Percentiles rank a stretch among this genome's conserved stretches.
Evolutionary conservation across 2,329 filamentous ascomycete species (phyloP).

Genomic region (Claviceps sp.): DNA sequence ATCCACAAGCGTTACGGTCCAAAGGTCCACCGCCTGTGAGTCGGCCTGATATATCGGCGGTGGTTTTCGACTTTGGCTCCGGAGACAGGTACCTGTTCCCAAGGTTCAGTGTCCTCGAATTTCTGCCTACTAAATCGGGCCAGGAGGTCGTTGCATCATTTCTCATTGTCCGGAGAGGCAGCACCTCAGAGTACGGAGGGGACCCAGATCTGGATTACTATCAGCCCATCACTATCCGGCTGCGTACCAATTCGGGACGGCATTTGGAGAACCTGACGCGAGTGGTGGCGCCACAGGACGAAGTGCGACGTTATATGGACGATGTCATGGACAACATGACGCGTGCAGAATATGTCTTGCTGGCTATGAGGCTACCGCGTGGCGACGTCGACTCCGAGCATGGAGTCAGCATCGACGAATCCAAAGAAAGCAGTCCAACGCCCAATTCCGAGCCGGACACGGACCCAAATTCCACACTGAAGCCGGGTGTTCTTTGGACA

Average conservation of each 20-base stretch:
- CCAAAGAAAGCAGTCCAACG: constrained; percentile 17
- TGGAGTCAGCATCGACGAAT: constrained; percentile 15
- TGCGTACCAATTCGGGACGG: constrained; percentile 39
- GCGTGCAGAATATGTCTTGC: constrained; percentile 50
- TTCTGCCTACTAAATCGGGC: constrained; percentile 33
- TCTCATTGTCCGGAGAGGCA: constrained; percentile 60
- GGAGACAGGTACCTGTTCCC: constrained; percentile 71
- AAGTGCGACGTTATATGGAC: constrained; percentile 55
- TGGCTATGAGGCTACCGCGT: constrained; percentile 52
- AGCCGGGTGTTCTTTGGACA: constrained; percentile 24
- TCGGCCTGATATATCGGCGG: constrained; percentile 49
- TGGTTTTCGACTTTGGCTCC: constrained; percentile 57
- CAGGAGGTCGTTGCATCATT: constrained; percentile 61
- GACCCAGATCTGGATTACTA: constrained; percentile 58
- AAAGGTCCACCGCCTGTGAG: constrained; percentile 41
- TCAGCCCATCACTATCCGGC: constrained; percentile 55
- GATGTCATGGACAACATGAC: constrained; percentile 58
- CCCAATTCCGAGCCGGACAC: constrained; percentile 16
- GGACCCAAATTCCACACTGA: constrained; percentile 12
- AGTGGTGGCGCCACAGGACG: constrained; percentile 48
- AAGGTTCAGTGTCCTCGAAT: constrained; percentile 64
- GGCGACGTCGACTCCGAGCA: constrained; percentile 19
- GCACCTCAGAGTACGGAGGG: constrained; percentile 49
- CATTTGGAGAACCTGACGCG: constrained; percentile 47
- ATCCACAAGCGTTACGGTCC: constrained; percentile 43